phyloP scores from a whole-genome alignment of 257 asterid species.

The Nicotiana noctiflora region DNA sequence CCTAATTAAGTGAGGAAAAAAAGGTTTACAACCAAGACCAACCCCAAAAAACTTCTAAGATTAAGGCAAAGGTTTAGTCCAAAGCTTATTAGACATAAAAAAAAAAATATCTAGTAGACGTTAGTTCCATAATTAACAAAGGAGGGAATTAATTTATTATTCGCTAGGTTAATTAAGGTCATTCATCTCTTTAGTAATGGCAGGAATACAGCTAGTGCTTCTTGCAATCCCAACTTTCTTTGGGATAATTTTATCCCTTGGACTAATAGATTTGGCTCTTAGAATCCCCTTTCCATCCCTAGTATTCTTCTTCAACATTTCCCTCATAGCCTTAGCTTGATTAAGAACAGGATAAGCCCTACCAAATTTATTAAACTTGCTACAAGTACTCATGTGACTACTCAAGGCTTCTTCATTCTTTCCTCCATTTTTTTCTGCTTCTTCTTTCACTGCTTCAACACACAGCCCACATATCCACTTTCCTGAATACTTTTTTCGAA shows the following conservation, averaged over 20 bases:
- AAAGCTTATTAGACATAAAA: not conserved
- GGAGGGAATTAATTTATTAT: not conserved
- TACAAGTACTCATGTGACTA: conserved; percentile 15
- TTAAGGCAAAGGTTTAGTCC: not conserved
- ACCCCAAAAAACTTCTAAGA: not conserved
- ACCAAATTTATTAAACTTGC: conserved; percentile 9
- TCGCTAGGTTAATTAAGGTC: conserved; percentile 9
- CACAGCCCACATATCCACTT: conserved; percentile 21
- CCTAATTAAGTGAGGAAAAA: not conserved
- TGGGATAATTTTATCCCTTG: conserved; percentile 7
- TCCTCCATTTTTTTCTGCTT: conserved; percentile 16
- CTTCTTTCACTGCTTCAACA: conserved; percentile 20
- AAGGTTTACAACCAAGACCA: not conserved
- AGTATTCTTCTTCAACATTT: conserved; percentile 15
- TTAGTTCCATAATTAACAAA: not conserved
- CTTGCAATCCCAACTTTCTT: conserved; percentile 28
- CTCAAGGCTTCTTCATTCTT: conserved; percentile 11
- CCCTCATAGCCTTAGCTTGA: conserved; percentile 26
- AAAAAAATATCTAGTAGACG: not conserved
- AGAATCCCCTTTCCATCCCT: conserved; percentile 4
- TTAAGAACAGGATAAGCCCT: conserved; percentile 17
- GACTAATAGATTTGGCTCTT: conserved; percentile 19
- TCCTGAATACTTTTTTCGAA: conserved; percentile 10
- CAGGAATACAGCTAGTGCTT: conserved; percentile 41
- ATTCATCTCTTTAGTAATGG: conserved; percentile 29